Conservation (phyloP, 2,329 filamentous ascomycete species). For the Aspergillus sergii region DNA sequence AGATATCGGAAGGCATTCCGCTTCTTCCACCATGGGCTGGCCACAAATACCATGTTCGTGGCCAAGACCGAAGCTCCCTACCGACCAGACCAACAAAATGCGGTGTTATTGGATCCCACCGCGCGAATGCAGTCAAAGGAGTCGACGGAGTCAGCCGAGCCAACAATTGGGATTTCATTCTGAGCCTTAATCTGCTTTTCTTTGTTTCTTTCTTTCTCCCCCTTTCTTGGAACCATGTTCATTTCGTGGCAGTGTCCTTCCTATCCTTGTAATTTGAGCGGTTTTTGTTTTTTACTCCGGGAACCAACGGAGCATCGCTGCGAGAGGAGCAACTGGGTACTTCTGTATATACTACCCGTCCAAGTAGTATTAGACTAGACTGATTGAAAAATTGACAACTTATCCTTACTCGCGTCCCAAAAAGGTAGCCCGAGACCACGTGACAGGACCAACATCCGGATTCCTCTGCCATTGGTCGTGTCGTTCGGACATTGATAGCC, state of each 20-base stretch:
- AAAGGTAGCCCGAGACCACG: background rate
- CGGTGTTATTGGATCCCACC: background rate
- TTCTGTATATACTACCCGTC: background rate
- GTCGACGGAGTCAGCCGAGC: background rate
- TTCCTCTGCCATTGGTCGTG: background rate
- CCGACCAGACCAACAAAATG: background rate
- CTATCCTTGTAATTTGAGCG: background rate
- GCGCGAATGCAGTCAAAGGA: background rate
- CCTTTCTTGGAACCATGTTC: background rate
- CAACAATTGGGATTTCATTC: background rate
- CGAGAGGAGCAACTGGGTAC: background rate
- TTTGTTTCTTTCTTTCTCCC: background rate
- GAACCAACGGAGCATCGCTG: background rate
- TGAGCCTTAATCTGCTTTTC: background rate
- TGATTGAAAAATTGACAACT: background rate
- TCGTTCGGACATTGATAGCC: background rate
- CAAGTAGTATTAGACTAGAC: background rate
- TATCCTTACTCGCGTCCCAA: background rate
- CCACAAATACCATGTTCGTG: conserved; percentile 97
- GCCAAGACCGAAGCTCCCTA: conserved; percentile 93
- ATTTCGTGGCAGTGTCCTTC: background rate
- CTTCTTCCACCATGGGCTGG: conserved; percentile 96
- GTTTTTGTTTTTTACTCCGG: background rate
- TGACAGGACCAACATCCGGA: background rate
- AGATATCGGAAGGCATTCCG: conserved; percentile 98